Evolutionary conservation across 2,329 filamentous ascomycete species (phyloP), one percentile per base, ranked within the genome.

Genomic region (Colletotrichum trifolii): DNA sequence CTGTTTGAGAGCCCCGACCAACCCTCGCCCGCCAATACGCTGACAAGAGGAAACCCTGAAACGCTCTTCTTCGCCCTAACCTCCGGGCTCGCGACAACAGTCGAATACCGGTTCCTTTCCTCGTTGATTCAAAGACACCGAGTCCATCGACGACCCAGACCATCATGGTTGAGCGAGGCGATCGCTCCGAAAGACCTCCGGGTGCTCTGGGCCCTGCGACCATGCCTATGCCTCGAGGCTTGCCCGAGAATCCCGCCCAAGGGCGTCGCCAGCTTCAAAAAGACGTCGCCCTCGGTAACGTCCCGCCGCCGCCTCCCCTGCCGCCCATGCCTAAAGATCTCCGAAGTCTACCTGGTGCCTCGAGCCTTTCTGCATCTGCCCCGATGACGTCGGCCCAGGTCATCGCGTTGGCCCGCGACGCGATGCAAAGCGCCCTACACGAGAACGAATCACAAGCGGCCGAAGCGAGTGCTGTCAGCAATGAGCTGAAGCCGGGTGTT

Each of bases 401-500:
- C 68, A 86, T 92, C 55, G 81, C 81, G 60, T 82, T 91, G 53
- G 88, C 88, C 40, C 85, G 85, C 69, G 87, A 91, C 71, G 88
- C 89, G 48, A 90, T 93, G 85, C 84, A 85, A 67, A 84, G 83
- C 71, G 90, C 90, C 59, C 80, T 90, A 63, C 84, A 89, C 70
- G 89, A 89, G 73, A 89, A 90, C 69, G 83, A 84, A 71, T 86
- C 82, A 54, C 88, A 91, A 74, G 85, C 83, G 7, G 85, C 86
- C 57, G 87, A 89, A 68, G 85, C 84, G 47, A 85, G 83, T 67
- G 82, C 84, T 66, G 82, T 87, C 68, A 87, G 83, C 73, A 87
- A 79, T 74, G 87, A 86, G 48, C 78, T 90, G 50, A 88, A 89
- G 73, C 87, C 89, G 1, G 91, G 92, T 64, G 87, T 93, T 64